Conservation (phyloP, 1,284 basidiomycete species). For the Tranzscheliella williamsii region DNA sequence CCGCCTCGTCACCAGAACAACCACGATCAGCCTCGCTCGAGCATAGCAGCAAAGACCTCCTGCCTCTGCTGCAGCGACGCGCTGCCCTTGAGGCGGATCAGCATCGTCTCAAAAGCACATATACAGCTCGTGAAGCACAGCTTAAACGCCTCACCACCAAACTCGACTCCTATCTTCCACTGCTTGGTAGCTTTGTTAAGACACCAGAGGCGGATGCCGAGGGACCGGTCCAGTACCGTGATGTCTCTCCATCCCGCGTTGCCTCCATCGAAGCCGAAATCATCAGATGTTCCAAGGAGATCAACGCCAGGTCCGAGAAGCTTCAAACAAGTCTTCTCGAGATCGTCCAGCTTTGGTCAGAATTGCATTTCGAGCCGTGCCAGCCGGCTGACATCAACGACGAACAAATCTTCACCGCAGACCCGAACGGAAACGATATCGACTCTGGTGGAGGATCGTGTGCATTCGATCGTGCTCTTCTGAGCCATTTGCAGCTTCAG, state of each 20-base stretch:
- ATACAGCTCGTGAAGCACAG: slow-evolving; percentile 24
- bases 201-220: slow-evolving; percentile 7
- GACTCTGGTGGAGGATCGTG: slow-evolving; percentile 23
- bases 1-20: slow-evolving; percentile 6
- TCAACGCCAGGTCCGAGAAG: slow-evolving; percentile 37
- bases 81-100: slow-evolving; percentile 22
- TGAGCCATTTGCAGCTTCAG: slow-evolving; percentile 46
- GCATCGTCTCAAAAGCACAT: slow-evolving; percentile 22
- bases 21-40: background rate
- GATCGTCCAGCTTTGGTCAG: slow-evolving; percentile 55
- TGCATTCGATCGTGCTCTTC: slow-evolving; percentile 41
- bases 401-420: slow-evolving; percentile 26
- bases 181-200: slow-evolving; percentile 38
- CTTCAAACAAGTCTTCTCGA: slow-evolving; percentile 43
- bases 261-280: slow-evolving; percentile 40
- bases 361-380: slow-evolving; percentile 43
- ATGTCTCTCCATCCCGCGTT: slow-evolving; percentile 34
- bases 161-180: slow-evolving; percentile 28
- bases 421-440: slow-evolving; percentile 6
- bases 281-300: slow-evolving; percentile 42
- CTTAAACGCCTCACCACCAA: slow-evolving; percentile 23
- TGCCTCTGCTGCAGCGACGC: slow-evolving; percentile 37
- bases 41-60: background rate
- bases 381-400: slow-evolving; percentile 17
- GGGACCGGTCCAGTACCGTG: slow-evolving; percentile 6